Evolutionary conservation across 2,329 filamentous ascomycete species (phyloP).

Genomic region (Clarireedia hainanense): DNA sequence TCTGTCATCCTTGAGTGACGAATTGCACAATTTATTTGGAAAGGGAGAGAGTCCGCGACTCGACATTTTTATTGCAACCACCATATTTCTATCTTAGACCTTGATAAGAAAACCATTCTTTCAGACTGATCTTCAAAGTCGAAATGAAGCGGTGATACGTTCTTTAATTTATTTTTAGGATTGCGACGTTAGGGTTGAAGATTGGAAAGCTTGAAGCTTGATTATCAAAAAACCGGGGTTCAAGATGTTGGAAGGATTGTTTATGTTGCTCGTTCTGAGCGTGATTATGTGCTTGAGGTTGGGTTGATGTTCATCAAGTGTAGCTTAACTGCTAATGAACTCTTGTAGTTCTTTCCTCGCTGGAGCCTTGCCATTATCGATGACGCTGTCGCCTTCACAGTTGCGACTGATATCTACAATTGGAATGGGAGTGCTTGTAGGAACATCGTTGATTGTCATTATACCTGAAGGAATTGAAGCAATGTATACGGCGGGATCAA

Average conservation of each 20-base stretch:
- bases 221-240: constrained; percentile 12
- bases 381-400: constrained; percentile 79
- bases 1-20: constrained; percentile 8
- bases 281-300: constrained; percentile 53
- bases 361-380: constrained; percentile 81
- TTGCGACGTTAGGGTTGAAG: background rate
- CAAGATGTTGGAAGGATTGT: constrained; percentile 30
- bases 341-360: constrained; percentile 76
- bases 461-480: constrained; percentile 96
- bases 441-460: constrained; percentile 92
- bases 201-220: background rate
- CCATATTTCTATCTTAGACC: background rate
- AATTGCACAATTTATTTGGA: background rate
- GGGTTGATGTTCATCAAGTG: constrained; percentile 21
- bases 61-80: background rate
- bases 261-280: constrained; percentile 30
- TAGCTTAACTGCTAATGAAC: background rate
- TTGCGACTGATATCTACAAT: constrained; percentile 84
- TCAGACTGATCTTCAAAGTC: background rate
- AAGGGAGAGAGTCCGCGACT: constrained; percentile 1
- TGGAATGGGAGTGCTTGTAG: constrained; percentile 88
- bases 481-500: constrained; percentile 53
- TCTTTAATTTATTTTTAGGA: background rate
- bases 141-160: constrained; percentile 5
- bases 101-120: background rate